Evolutionary conservation across 2,329 filamentous ascomycete genomes (phyloP).

Genomic region (Geosmithia morbida): DNA sequence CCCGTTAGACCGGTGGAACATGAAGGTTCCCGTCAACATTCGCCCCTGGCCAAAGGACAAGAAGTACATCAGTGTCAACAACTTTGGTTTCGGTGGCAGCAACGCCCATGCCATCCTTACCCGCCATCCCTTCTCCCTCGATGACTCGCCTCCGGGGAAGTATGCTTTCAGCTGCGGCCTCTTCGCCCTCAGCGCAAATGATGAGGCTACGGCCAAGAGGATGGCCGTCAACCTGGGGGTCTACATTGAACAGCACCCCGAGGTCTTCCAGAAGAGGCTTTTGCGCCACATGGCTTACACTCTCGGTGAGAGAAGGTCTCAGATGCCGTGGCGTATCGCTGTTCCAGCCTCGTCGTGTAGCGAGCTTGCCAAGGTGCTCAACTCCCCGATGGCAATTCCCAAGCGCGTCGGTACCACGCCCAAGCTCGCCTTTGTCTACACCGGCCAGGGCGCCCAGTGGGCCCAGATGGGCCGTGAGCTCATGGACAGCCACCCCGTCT

Average conservation of each 20-base stretch:
- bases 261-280: conserved; percentile 25
- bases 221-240: conserved; percentile 17
- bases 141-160: too few relatives aligned
- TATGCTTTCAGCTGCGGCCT: conserved; percentile 6
- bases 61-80: conserved; percentile 35
- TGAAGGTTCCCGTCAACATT: conserved; percentile 26
- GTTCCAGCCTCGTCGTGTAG: not conserved
- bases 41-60: conserved; percentile 27
- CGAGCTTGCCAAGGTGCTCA: conserved; percentile 1
- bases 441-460: conserved; percentile 14
- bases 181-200: conserved; percentile 26
- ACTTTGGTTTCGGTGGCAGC: conserved; percentile 29
- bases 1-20: conserved; percentile 32
- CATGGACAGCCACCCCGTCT: conserved; percentile 10
- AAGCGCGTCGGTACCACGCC: conserved; percentile 6
- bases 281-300: conserved; percentile 33
- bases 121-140: too few relatives aligned
- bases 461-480: conserved; percentile 6
- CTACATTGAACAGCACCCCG: conserved; percentile 24
- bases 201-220: conserved; percentile 16
- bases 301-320: conserved; percentile 24
- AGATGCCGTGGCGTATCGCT: not conserved
- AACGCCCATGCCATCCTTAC: conserved; percentile 25
- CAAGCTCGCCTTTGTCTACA: conserved; percentile 12
- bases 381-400: conserved; percentile 4